Base-by-base conservation (phyloP, 352 stramenopile species). In the Elongisporangium anandrum region DNA sequence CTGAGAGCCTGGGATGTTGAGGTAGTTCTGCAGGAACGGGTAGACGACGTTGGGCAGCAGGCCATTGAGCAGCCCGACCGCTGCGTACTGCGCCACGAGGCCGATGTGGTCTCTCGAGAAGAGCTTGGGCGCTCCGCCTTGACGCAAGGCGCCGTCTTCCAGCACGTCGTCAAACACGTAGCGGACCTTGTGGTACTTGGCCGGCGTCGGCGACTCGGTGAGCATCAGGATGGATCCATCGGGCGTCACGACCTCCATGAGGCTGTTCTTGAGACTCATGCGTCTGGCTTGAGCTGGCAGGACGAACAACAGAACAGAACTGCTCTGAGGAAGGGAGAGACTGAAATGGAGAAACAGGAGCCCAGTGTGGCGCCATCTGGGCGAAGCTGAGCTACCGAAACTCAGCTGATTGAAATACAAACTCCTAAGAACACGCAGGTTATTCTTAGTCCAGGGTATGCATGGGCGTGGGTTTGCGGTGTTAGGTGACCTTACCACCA, bases 1-100 rank as follows among this genome's bases (percentile, higher is more conserved):
- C 39, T 75, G 65, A 16, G 74, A 71, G 4, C 71, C 78, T 0
- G 70, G 62, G 45, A 81, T 73, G 58, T 84, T 88, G 57, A 86
- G 69, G 61, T 86, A 86, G 55, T 77, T 74, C 57, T 72, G 66
- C 50, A 88, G 54, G 59, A 84, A 85, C 23, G 79, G 79, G 47
- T 80, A 83, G 47, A 85, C 69, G 21, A 73, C 66, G 29, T 70
- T 75, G 51, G 72, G 74, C 23, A 87, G 63, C 54, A 73, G 52
- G 4, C 77, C 74, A 38, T 80, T 65, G 21, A 88, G 73, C 48
- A 88, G 56, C 8, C 79, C 79, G 23, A 87, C 72, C 17, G 73
- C 68, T 12, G 70, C 76, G 56, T 88, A 88, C 48, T 85, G 79
- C 12, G 65, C 60, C 13, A 87, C 57, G 10, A 88, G 65, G 20